Evolutionary conservation across 345 rosid species (phyloP).

Genomic region (Passiflora organensis): DNA sequence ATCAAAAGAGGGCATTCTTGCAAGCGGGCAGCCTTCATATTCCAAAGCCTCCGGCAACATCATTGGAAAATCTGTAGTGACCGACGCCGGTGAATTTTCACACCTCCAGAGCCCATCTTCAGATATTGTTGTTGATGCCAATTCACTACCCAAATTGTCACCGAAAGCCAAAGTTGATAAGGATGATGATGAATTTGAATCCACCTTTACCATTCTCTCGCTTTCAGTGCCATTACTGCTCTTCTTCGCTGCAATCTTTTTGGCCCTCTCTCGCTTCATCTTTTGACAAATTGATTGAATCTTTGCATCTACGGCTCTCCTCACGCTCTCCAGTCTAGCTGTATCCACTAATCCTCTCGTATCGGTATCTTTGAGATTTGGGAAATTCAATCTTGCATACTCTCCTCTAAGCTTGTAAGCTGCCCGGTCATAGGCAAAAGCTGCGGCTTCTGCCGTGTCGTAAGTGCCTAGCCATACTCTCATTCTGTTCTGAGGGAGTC

Average conservation of each 20-base stretch:
- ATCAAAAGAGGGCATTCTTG: slow-evolving; percentile 86
- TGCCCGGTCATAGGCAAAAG: slow-evolving; percentile 93
- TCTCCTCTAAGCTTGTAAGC: slow-evolving; percentile 97
- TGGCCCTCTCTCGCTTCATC: slow-evolving; percentile 55
- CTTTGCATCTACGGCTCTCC: slow-evolving; percentile 70
- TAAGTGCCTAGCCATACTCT: slow-evolving; percentile 97
- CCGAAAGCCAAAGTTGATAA: slow-evolving; percentile 31
- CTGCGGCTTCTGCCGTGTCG: slow-evolving; percentile 87
- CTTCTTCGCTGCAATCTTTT: slow-evolving; percentile 41
- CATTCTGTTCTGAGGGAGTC: slow-evolving; percentile 91
- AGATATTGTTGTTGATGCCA: slow-evolving; percentile 26
- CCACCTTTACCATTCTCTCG: slow-evolving; percentile 21
- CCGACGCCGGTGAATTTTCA: slow-evolving; percentile 44
- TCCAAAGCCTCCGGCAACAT: slow-evolving; percentile 31
- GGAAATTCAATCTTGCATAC: slow-evolving; percentile 85
- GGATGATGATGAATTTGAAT: slow-evolving; percentile 26
- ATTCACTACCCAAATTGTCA: slow-evolving; percentile 39
- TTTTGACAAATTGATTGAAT: slow-evolving; percentile 85
- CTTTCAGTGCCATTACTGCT: slow-evolving; percentile 7
- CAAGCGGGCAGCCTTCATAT: slow-evolving; percentile 53
- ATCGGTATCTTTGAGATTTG: slow-evolving; percentile 59
- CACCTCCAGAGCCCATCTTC: slow-evolving; percentile 49
- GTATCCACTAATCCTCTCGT: slow-evolving; percentile 55
- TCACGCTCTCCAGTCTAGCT: slow-evolving; percentile 52
- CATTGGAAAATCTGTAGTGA: slow-evolving; percentile 24